Evolutionary conservation across 2,329 filamentous ascomycete genomes (phyloP).

Genomic region (Metarhizium robertsii): DNA sequence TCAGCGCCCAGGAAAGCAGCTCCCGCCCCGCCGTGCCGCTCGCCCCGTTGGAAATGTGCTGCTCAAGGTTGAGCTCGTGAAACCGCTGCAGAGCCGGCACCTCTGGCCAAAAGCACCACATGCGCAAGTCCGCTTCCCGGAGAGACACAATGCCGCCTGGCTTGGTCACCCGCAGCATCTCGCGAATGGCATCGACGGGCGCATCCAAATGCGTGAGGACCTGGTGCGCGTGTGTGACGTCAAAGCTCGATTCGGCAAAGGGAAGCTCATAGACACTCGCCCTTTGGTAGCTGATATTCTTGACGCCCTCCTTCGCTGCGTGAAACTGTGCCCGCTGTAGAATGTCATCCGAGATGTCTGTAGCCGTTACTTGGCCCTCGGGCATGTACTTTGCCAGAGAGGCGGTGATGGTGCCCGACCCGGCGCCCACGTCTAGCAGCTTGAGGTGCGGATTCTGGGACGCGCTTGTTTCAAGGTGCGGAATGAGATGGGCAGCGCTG

Average conservation of each 20-base stretch:
- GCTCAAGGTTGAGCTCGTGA: slow-evolving; percentile 12
- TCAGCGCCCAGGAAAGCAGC: too few species aligned
- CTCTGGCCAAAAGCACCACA: slow-evolving; percentile 21
- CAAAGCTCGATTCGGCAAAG: slow-evolving; percentile 29
- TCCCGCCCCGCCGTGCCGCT: slow-evolving; percentile 6
- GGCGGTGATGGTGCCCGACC: slow-evolving; percentile 38
- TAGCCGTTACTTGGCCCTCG: slow-evolving; percentile 25
- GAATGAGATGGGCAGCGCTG: slow-evolving; percentile 33
- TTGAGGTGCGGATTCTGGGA: slow-evolving; percentile 20
- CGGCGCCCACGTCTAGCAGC: slow-evolving; percentile 39
- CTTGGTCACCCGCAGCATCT: slow-evolving; percentile 34
- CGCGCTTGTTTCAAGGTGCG: slow-evolving; percentile 18
- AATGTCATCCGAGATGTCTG: slow-evolving; percentile 22
- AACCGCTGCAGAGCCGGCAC: slow-evolving; percentile 14
- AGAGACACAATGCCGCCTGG: slow-evolving; percentile 32
- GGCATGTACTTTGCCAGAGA: slow-evolving; percentile 30
- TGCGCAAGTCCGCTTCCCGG: slow-evolving; percentile 19
- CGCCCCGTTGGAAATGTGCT: slow-evolving; percentile 15
- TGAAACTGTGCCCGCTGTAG: slow-evolving; percentile 16
- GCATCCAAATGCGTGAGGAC: slow-evolving; percentile 31
- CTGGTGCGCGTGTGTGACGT: slow-evolving; percentile 33
- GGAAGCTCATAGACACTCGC: slow-evolving; percentile 24
- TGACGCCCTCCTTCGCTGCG: slow-evolving; percentile 13
- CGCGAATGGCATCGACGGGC: slow-evolving; percentile 23
- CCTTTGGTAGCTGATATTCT: slow-evolving; percentile 18